phyloP scores from a whole-genome alignment of 306 rosid species.

The Hippophae gyantsensis region DNA sequence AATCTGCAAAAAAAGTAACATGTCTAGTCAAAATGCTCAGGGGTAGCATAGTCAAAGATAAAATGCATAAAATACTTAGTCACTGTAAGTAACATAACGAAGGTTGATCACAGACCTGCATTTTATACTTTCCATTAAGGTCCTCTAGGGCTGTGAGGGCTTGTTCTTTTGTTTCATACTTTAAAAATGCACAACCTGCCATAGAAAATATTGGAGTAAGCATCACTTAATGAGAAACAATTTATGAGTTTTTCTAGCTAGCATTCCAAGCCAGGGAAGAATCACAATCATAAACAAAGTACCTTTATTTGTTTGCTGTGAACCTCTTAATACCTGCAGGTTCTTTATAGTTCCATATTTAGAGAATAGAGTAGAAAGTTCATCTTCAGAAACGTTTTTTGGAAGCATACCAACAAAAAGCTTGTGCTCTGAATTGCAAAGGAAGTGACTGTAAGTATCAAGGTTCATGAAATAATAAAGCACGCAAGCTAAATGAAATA shows the following conservation, averaged over 20 bases:
- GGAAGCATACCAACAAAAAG: conserved; percentile 99
- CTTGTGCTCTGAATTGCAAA: conserved; percentile 68
- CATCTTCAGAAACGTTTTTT: conserved; percentile 76
- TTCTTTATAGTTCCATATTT: conserved; percentile 67
- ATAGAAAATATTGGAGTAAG: conserved; percentile 13
- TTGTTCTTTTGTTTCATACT: conserved; percentile 90
- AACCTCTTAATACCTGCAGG: conserved; percentile 85
- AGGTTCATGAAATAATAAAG: conserved; percentile 11
- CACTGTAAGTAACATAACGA: too few relatives aligned
- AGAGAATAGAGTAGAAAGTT: conserved; percentile 74
- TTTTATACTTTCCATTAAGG: conserved; percentile 79
- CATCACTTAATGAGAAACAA: conserved; percentile 3
- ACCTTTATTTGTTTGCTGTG: conserved; percentile 97
- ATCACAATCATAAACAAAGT: conserved; percentile 7
- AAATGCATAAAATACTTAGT: too few relatives aligned
- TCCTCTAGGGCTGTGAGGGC: conserved; percentile 83
- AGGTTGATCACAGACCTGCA: conserved; percentile 58
- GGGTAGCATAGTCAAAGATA: too few relatives aligned
- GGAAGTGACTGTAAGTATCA: conserved; percentile 17
- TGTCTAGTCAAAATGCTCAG: too few relatives aligned
- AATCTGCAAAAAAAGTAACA: neutral
- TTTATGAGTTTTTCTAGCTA: neutral
- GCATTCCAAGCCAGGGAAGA: neutral
- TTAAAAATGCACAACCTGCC: conserved; percentile 91
- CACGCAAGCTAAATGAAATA: neutral